phyloP scores from a whole-genome alignment of 495 filamentous ascomycete genomes.

The Aspergillus campestris region DNA sequence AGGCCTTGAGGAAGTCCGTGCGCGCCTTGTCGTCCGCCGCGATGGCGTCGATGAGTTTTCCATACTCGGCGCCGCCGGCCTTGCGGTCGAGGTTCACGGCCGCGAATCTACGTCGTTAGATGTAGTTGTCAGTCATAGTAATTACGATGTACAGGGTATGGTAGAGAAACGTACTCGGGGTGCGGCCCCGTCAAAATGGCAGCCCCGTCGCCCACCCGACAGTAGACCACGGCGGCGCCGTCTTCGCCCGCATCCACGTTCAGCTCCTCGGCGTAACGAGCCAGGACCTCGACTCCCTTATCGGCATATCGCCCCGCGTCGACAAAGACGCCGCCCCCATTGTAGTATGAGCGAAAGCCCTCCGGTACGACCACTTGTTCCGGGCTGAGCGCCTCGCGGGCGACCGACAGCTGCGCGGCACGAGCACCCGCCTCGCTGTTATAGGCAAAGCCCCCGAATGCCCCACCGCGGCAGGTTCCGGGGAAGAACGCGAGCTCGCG shows the following conservation, averaged over 20 bases:
- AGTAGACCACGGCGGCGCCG: constrained; percentile 74
- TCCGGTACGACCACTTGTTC: constrained; percentile 42
- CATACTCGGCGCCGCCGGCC: constrained; percentile 54
- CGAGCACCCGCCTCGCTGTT: constrained; percentile 78
- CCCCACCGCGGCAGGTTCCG: constrained; percentile 73
- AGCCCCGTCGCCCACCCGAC: constrained; percentile 76
- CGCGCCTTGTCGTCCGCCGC: constrained; percentile 62
- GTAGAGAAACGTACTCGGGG: constrained; percentile 73
- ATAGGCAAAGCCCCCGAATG: constrained; percentile 88
- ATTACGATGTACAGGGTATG: background rate
- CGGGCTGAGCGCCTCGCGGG: constrained; percentile 48
- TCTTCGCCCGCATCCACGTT: constrained; percentile 66
- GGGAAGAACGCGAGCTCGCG: constrained; percentile 86
- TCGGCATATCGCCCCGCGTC: constrained; percentile 56
- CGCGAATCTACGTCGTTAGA: constrained; percentile 57
- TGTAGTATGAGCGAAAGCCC: constrained; percentile 75
- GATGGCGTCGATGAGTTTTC: constrained; percentile 58
- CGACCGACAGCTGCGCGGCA: constrained; percentile 59
- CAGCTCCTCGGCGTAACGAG: constrained; percentile 68
- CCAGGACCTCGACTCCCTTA: constrained; percentile 68
- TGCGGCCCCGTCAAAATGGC: constrained; percentile 82
- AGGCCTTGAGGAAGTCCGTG: constrained; percentile 70
- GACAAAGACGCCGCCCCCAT: constrained; percentile 93
- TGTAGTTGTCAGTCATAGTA: constrained; percentile 6
- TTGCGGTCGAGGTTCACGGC: constrained; percentile 64